phyloP scores from a whole-genome alignment of 2,329 filamentous ascomycete genomes.

The Alternaria burnsii region DNA sequence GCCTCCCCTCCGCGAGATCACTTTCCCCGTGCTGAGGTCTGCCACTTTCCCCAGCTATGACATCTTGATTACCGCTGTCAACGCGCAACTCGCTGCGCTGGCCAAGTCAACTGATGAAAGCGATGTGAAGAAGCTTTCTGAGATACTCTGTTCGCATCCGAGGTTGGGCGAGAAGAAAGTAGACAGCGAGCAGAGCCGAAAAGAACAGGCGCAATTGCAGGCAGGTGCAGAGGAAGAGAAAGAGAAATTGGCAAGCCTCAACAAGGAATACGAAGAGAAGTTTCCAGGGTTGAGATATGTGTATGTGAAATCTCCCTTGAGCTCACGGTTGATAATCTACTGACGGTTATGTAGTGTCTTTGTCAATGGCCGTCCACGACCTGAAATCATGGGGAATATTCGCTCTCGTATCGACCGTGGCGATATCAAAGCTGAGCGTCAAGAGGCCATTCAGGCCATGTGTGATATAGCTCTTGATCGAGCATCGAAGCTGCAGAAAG shows the following conservation, averaged over 20 bases:
- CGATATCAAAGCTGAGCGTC: conserved; percentile 72
- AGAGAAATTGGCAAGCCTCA: conserved; percentile 68
- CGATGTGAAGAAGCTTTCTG: conserved; percentile 68
- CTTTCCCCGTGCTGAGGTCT: conserved; percentile 71
- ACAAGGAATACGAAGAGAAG: conserved; percentile 77
- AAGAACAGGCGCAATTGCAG: conserved; percentile 81
- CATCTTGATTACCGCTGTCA: conserved; percentile 73
- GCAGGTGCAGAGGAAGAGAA: conserved; percentile 61
- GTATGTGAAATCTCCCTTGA: conserved; percentile 43
- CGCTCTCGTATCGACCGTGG: conserved; percentile 72
- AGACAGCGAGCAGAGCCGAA: conserved; percentile 80
- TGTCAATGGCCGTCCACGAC: conserved; percentile 80
- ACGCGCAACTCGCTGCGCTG: conserved; percentile 64
- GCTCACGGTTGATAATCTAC: background rate
- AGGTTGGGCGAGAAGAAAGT: conserved; percentile 82
- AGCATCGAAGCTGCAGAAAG: conserved; percentile 64
- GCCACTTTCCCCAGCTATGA: conserved; percentile 72
- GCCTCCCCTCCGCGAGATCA: conserved; percentile 74
- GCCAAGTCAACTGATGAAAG: conserved; percentile 48
- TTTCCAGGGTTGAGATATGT: conserved; percentile 90
- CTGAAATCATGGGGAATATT: conserved; percentile 85
- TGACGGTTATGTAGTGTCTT: conserved; percentile 65
- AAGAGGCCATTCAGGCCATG: conserved; percentile 84
- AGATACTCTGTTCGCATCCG: conserved; percentile 82
- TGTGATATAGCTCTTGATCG: conserved; percentile 88